Evolutionary conservation across 2,329 filamentous ascomycete species (phyloP).

Genomic region (Didymella sp.): DNA sequence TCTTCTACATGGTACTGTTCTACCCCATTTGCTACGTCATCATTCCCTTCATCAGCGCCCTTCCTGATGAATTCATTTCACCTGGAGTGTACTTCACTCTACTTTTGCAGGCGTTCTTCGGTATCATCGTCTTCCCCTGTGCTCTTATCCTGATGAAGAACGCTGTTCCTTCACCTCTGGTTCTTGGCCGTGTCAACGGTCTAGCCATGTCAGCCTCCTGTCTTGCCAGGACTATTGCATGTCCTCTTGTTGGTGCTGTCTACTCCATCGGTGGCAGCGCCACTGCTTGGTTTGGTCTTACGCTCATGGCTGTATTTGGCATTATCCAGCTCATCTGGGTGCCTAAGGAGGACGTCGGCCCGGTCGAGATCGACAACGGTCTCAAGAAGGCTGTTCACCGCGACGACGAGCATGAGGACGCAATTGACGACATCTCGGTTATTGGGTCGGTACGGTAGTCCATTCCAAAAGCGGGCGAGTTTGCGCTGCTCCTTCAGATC

Average conservation of each 20-base stretch:
- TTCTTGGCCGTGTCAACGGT: constrained; percentile 74
- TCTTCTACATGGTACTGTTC: constrained; percentile 68
- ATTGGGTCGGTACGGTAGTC: constrained; percentile 37
- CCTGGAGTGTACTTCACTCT: constrained; percentile 70
- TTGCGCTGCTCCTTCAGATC: background rate
- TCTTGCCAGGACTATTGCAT: constrained; percentile 72
- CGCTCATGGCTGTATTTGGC: constrained; percentile 62
- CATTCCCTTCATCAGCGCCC: constrained; percentile 69
- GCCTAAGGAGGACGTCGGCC: constrained; percentile 54
- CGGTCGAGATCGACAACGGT: constrained; percentile 43
- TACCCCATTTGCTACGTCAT: constrained; percentile 73
- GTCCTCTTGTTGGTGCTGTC: constrained; percentile 70
- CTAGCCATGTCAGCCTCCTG: constrained; percentile 69
- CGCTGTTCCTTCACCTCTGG: constrained; percentile 67
- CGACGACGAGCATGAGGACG: constrained; percentile 30
- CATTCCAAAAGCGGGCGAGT: constrained; percentile 4
- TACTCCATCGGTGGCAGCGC: constrained; percentile 69
- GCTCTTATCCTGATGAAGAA: constrained; percentile 79
- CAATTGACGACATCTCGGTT: constrained; percentile 38
- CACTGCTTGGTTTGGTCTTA: constrained; percentile 67
- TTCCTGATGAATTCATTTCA: constrained; percentile 62
- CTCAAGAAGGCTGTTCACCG: constrained; percentile 39
- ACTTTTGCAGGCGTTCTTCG: constrained; percentile 69
- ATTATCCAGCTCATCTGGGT: constrained; percentile 64
- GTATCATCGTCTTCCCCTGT: constrained; percentile 72